A percentile compares a stretch with the other conserved stretches of the same genome.
Evolutionary conservation across 352 stramenopile genomes (phyloP).

Genomic region (Globisporangium rhizosaccharum): DNA sequence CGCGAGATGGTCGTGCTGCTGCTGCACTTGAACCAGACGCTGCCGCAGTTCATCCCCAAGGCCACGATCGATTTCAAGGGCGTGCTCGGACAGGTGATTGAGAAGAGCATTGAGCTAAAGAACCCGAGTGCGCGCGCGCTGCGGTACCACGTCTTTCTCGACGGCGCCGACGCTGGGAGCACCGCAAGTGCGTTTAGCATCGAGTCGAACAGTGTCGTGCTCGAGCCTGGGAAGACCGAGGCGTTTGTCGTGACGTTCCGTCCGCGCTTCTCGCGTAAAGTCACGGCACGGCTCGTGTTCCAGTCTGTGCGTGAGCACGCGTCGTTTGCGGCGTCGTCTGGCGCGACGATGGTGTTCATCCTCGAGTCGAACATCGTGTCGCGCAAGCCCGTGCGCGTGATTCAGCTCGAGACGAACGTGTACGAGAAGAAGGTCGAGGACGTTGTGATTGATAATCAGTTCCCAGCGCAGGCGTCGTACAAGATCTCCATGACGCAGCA

Average conservation of each 20-base stretch:
- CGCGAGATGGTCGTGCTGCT: constrained; percentile 82
- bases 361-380: constrained; percentile 80
- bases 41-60: constrained; percentile 92
- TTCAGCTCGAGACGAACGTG: constrained; percentile 67
- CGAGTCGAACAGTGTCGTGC: constrained; percentile 49
- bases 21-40: constrained; percentile 87
- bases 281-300: constrained; percentile 87
- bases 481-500: constrained; percentile 54
- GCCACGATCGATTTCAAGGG: constrained; percentile 91
- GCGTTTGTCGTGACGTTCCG: constrained; percentile 82
- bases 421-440: constrained; percentile 82
- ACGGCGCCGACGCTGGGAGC: constrained; percentile 22
- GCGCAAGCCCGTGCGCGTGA: constrained; percentile 69
- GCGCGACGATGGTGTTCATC: constrained; percentile 88
- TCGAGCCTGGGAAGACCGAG: constrained; percentile 73
- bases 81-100: constrained; percentile 75
- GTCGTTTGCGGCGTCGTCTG: constrained; percentile 14
- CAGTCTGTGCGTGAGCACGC: constrained; percentile 50
- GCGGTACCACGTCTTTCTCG: constrained; percentile 87
- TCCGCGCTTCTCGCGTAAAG: constrained; percentile 79
- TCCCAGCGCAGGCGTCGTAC: constrained; percentile 62
- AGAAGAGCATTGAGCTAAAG: constrained; percentile 92
- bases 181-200: constrained; percentile 50
- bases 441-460: constrained; percentile 86
- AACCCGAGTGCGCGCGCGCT: constrained; percentile 85